phyloP scores from a whole-genome alignment of 179 eudicot species.

The Monotropa hypopitys region DNA sequence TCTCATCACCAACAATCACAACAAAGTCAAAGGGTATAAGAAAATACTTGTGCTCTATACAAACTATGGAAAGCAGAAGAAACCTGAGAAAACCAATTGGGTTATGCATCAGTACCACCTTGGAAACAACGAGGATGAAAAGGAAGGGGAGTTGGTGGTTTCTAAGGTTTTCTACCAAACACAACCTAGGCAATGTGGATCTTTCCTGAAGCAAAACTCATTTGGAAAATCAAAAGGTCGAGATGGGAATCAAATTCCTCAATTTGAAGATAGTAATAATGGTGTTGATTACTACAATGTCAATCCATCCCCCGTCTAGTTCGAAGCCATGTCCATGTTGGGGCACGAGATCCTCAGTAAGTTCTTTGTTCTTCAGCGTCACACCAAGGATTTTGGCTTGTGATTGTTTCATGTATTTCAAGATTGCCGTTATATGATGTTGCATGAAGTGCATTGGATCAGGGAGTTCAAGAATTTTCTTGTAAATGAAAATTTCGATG shows the following conservation, averaged over 20 bases:
- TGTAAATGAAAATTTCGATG: neutral
- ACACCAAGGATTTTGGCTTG: neutral
- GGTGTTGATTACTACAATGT: constrained; percentile 16
- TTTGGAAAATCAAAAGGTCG: neutral
- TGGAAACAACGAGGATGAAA: constrained; percentile 56
- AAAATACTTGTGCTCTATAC: constrained; percentile 68
- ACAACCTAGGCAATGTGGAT: constrained; percentile 50
- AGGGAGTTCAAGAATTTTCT: neutral
- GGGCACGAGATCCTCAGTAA: constrained; percentile 7
- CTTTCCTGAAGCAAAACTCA: neutral
- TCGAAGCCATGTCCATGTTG: constrained; percentile 15
- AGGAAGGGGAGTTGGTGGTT: constrained; percentile 55
- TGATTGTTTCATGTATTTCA: neutral
- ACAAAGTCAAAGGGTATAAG: constrained; percentile 43
- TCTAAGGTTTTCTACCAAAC: constrained; percentile 70
- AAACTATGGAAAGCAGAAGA: constrained; percentile 47
- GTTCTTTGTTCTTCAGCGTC: neutral
- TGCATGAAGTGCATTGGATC: neutral
- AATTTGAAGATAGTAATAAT: neutral
- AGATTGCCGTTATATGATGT: neutral
- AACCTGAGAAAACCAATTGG: constrained; percentile 72
- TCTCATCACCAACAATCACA: constrained; percentile 3
- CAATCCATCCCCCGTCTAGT: constrained; percentile 15
- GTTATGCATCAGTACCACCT: constrained; percentile 78
- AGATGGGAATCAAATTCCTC: neutral